Evolutionary conservation across 495 filamentous ascomycete genomes (phyloP), one percentile per base, ranked within the genome.

Genomic region (Penicillium egyptiacum): DNA sequence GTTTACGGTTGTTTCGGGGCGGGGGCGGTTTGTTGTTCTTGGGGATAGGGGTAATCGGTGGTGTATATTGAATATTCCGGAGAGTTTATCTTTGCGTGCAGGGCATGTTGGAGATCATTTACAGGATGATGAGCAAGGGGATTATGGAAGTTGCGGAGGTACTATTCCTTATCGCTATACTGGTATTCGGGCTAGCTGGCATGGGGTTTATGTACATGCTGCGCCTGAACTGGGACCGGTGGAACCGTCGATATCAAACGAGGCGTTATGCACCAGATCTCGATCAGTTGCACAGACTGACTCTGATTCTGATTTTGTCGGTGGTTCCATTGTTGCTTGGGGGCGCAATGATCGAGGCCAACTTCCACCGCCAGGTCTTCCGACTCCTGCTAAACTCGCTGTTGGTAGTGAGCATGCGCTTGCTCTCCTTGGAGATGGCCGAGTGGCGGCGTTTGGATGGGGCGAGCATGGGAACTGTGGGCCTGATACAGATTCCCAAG

Each of bases 391-490:
- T 17, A 65, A 76, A 17, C 73, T 98, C 14, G 89, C 89, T 16
- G 85, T 85, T 42, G 94, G 94, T 1, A 96, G 92, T 66, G 93
- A 97, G 73, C 94, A 98, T 73, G 83, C 78, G 12, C 60, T 97
- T 59, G 90, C 83, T 9, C 63, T 91, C 28, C 81, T 85, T 4
- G 74, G 70, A n/a, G 75, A 80, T 47, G 82, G 83, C 1, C 72
- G 64, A 20, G 72, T 96, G 12, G 68, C 90, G 39, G 81, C 86
- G 4, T 97, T 92, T 89, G 94, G 94, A 16, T 98, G 94, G 93
- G 92, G 91, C 1, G 91, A 96, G 75, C 94, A 98, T 80, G 94
- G 94, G 11, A 98, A 98, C 71, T 98, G 94, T 70, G 94, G 94
- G 14, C 78, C 83, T 4, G 75, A 79, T 42, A 83, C 75, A 4